Percentiles rank a stretch among this genome's conserved stretches.
Conservation (phyloP, 2,329 filamentous ascomycete genomes). For the Exophiala alcalophila region DNA sequence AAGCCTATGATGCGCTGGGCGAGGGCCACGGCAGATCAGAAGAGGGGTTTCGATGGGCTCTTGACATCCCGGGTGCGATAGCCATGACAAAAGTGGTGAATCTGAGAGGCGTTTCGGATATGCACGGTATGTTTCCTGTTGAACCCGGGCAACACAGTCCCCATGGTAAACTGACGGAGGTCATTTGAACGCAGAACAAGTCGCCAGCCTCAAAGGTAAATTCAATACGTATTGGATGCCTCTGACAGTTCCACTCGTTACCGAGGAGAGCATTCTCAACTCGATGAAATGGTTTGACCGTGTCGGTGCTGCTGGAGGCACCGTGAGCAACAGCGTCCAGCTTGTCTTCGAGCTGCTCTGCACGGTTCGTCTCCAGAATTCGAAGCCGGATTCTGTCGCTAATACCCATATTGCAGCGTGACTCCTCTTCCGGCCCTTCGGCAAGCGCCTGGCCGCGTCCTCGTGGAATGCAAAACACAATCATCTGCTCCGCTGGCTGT, state of each 20-base stretch:
- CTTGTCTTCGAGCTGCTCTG: slow-evolving; percentile 21
- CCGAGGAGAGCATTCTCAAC: slow-evolving; percentile 11
- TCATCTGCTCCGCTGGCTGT: slow-evolving; percentile 15
- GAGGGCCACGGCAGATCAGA: slow-evolving; percentile 11
- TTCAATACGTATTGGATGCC: slow-evolving; percentile 13
- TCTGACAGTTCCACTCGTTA: slow-evolving; percentile 1
- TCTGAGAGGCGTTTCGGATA: slow-evolving; percentile 8
- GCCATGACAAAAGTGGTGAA: slow-evolving; percentile 14
- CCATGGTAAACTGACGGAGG: too few relatives aligned
- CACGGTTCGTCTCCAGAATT: too few relatives aligned
- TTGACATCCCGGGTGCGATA: slow-evolving; percentile 14
- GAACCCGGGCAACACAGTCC: neutral
- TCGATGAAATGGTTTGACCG: slow-evolving; percentile 9
- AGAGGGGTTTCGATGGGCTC: slow-evolving; percentile 16
- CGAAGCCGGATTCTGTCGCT: too few relatives aligned
- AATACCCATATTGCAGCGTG: too few relatives aligned
- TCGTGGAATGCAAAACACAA: slow-evolving; percentile 7
- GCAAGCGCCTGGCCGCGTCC: slow-evolving; percentile 19
- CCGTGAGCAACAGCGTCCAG: slow-evolving; percentile 6
- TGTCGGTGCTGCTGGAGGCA: slow-evolving; percentile 1
- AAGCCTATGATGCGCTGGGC: slow-evolving; percentile 17
- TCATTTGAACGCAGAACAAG: slow-evolving; percentile 5
- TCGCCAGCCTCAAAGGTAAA: slow-evolving; percentile 7
- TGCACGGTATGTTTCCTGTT: slow-evolving; percentile 6
- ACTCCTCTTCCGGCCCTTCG: slow-evolving; percentile 4